phyloP scores from a whole-genome alignment of 805 yeast genomes.

The Kluyveromyces aestuarii region DNA sequence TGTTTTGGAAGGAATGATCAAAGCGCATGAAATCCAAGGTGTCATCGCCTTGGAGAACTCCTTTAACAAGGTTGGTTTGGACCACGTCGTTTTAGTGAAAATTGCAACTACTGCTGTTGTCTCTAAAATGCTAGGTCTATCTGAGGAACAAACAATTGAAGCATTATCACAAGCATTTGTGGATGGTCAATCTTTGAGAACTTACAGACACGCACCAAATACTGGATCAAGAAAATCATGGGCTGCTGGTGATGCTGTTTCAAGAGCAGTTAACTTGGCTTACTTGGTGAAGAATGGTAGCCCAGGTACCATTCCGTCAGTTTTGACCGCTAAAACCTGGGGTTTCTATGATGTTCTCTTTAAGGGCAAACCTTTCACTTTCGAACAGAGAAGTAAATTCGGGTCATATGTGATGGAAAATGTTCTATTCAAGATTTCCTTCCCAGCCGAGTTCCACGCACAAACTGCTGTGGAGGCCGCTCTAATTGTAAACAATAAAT shows the following conservation, averaged over 20 bases:
- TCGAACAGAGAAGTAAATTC: conserved; percentile 37
- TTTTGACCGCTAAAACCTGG: conserved; percentile 49
- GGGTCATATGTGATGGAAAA: conserved; percentile 58
- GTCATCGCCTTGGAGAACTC: conserved; percentile 50
- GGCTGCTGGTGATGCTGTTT: conserved; percentile 60
- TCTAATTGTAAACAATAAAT: conserved; percentile 32
- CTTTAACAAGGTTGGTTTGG: conserved; percentile 49
- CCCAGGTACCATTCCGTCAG: conserved; percentile 47
- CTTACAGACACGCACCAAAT: conserved; percentile 57
- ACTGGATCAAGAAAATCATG: conserved; percentile 56
- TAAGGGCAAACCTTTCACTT: conserved; percentile 41
- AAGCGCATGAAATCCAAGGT: conserved; percentile 59
- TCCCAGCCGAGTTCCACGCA: conserved; percentile 60
- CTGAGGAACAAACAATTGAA: conserved; percentile 42
- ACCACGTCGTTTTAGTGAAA: conserved; percentile 50
- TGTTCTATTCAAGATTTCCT: conserved; percentile 50
- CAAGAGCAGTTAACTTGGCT: conserved; percentile 49
- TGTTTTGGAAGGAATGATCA: conserved; percentile 47
- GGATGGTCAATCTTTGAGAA: conserved; percentile 50
- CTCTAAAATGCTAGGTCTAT: conserved; percentile 43
- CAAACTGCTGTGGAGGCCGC: conserved; percentile 59
- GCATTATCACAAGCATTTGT: conserved; percentile 53
- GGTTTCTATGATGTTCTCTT: conserved; percentile 57
- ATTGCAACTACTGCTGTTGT: conserved; percentile 55
- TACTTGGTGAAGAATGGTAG: conserved; percentile 44